phyloP scores from a whole-genome alignment of 1,284 basidiomycete species.

The Stereum hirsutum region DNA sequence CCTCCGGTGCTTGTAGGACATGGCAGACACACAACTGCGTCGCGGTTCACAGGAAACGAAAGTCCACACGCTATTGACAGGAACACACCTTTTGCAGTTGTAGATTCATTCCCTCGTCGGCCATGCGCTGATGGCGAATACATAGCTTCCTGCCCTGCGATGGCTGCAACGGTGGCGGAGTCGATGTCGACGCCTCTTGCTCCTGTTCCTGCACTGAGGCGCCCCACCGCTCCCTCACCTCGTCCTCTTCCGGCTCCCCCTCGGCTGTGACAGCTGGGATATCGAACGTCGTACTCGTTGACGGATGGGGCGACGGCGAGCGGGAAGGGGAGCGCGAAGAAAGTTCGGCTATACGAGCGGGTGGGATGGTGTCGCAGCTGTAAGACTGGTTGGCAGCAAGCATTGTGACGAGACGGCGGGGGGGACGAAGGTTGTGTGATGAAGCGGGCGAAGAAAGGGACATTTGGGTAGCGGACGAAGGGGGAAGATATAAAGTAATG shows the following conservation, averaged over 20 bases:
- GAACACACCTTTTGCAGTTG: conserved; percentile 83
- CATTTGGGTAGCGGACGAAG: no score
- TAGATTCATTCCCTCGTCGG: conserved; percentile 89
- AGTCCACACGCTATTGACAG: neutral
- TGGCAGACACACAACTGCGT: no score
- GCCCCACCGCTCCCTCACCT: neutral
- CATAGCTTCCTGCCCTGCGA: conserved; percentile 69
- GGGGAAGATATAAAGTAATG: no score
- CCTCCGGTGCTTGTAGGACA: no score
- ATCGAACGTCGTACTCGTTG: conserved; percentile 22
- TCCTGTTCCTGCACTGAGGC: neutral
- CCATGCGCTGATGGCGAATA: conserved; percentile 92
- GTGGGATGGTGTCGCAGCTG: conserved; percentile 67
- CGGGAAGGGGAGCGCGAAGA: conserved; percentile 18
- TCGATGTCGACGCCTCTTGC: no score
- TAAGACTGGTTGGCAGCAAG: conserved; percentile 20
- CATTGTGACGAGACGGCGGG: conserved; percentile 4
- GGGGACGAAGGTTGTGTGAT: conserved; percentile 7
- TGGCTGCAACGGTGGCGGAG: conserved; percentile 15
- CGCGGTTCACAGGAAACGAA: neutral
- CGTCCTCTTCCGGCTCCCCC: conserved; percentile 1
- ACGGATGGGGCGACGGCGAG: conserved; percentile 15
- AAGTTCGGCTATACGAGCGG: conserved; percentile 38
- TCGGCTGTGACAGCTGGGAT: conserved; percentile 18
- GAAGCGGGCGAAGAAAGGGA: neutral